These are phyloP conservation scores for Boletus smithii DNA, from an alignment of 1,284 basidiomycete genomes.

Conservation along the genomic window DNA sequence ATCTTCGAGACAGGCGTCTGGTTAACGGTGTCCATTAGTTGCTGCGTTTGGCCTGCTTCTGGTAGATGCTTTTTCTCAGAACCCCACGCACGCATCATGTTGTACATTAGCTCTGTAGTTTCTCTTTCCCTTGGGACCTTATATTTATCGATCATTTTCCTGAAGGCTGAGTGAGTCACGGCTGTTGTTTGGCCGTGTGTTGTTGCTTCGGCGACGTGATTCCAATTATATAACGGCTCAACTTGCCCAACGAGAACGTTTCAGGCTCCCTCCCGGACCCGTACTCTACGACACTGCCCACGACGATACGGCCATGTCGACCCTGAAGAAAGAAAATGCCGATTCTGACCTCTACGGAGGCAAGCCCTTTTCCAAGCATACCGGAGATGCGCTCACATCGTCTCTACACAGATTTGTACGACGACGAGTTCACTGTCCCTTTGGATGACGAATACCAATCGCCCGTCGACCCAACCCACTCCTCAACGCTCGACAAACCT, in stretches of 20 bases:
- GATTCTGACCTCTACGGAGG: slow-evolving; percentile 41
- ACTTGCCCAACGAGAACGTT: too few relatives aligned
- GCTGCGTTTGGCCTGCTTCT: slow-evolving; percentile 3
- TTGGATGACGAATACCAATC: slow-evolving; percentile 34
- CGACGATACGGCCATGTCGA: slow-evolving; percentile 22
- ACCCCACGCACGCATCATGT: slow-evolving; percentile 23
- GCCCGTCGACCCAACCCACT: slow-evolving; percentile 16
- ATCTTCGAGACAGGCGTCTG: slow-evolving; percentile 45
- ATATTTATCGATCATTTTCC: slow-evolving; percentile 24
- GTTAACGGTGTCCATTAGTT: slow-evolving; percentile 41
- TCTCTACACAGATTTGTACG: slow-evolving; percentile 38
- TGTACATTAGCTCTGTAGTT: slow-evolving; percentile 31
- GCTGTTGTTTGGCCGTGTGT: slow-evolving; percentile 29
- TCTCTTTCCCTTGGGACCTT: slow-evolving; percentile 9
- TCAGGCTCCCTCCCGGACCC: not conserved
- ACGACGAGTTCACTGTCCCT: slow-evolving; percentile 39
- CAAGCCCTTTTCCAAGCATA: slow-evolving; percentile 8
- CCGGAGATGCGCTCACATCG: slow-evolving; percentile 5
- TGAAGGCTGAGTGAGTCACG: not conserved
- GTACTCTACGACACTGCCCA: not conserved
- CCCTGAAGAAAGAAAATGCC: slow-evolving; percentile 28
- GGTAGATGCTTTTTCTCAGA: slow-evolving; percentile 17
- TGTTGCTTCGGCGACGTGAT: not conserved
- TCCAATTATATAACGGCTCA: not conserved
- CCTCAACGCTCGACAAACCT: slow-evolving; percentile 12